phyloP scores from a whole-genome alignment of 2,329 filamentous ascomycete species.

The Colletotrichum trifolii region DNA sequence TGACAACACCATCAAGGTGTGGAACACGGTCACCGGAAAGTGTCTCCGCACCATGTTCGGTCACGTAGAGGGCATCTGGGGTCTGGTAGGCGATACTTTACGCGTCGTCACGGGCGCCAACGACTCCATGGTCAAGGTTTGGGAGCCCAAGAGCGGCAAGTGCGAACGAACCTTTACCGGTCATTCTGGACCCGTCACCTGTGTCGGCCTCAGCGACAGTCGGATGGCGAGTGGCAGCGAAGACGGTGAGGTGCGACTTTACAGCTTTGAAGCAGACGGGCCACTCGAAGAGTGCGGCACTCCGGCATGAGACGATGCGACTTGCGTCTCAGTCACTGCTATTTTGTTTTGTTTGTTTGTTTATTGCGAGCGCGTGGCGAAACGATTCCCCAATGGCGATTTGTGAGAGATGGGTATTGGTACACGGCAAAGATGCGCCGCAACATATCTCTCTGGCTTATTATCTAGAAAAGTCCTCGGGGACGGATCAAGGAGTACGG shows the following conservation, averaged over 20 bases:
- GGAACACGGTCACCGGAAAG: conserved; percentile 85
- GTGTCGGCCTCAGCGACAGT: conserved; percentile 89
- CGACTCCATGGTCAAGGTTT: conserved; percentile 92
- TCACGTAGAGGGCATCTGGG: conserved; percentile 96
- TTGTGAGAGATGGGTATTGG: conserved; percentile 19
- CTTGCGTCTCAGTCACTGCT: conserved; percentile 2
- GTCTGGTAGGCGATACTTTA: conserved; percentile 86
- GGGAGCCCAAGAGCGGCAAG: conserved; percentile 91
- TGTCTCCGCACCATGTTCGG: conserved; percentile 96
- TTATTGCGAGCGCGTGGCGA: conserved; percentile 13
- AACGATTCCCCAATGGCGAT: conserved; percentile 34
- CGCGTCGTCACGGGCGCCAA: conserved; percentile 90
- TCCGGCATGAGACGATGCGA: conserved; percentile 51
- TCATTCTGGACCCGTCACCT: conserved; percentile 91
- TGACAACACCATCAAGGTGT: conserved; percentile 81
- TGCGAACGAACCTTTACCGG: conserved; percentile 94
- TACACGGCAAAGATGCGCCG: not conserved
- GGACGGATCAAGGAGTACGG: conserved; percentile 15
- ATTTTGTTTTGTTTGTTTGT: not conserved
- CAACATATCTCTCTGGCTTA: conserved; percentile 9
- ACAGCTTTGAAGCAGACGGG: conserved; percentile 73
- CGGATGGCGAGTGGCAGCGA: conserved; percentile 92
- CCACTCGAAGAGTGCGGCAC: conserved; percentile 61
- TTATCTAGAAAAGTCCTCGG: conserved; percentile 29
- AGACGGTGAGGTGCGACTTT: conserved; percentile 89